Conservation (phyloP, 148 eudicot species). For the Heliosperma pusillum region DNA sequence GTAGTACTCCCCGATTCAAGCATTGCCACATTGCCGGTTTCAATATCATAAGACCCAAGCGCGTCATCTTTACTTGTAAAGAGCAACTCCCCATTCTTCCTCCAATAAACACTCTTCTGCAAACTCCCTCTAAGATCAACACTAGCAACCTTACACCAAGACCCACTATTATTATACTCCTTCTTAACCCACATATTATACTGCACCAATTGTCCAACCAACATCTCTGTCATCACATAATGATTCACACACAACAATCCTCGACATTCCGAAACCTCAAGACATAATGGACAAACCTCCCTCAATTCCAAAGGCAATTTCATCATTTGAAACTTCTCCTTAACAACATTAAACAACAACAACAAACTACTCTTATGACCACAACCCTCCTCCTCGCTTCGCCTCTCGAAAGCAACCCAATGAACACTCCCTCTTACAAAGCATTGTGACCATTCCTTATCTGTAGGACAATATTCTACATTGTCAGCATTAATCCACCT, state of each 20-base stretch:
- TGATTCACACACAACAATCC: constrained; percentile 9
- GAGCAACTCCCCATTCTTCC: constrained; percentile 8
- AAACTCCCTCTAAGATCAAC: constrained; percentile 7
- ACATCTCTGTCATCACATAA: not conserved
- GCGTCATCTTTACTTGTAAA: not conserved
- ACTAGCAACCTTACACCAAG: constrained; percentile 8
- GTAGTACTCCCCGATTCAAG: not conserved
- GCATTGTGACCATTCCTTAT: not conserved
- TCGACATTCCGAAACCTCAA: not conserved
- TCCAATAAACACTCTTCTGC: not conserved
- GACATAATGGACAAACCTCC: not conserved
- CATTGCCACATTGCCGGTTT: not conserved
- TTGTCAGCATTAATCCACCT: not conserved
- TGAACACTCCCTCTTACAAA: not conserved
- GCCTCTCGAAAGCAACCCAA: constrained; percentile 11
- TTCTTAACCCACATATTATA: constrained; percentile 15
- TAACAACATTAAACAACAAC: constrained; percentile 9
- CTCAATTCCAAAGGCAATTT: constrained; percentile 7
- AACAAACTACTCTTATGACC: constrained; percentile 9
- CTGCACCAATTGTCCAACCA: not conserved
- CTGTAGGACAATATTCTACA: constrained; percentile 9
- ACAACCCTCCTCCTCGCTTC: not conserved
- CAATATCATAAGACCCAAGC: constrained; percentile 8
- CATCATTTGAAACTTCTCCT: constrained; percentile 5
- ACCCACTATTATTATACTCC: not conserved